Percentiles rank a stretch among this genome's conserved stretches.
Conservation (phyloP, 768 basidiomycete genomes). For the Mycena olivaceomarginata region DNA sequence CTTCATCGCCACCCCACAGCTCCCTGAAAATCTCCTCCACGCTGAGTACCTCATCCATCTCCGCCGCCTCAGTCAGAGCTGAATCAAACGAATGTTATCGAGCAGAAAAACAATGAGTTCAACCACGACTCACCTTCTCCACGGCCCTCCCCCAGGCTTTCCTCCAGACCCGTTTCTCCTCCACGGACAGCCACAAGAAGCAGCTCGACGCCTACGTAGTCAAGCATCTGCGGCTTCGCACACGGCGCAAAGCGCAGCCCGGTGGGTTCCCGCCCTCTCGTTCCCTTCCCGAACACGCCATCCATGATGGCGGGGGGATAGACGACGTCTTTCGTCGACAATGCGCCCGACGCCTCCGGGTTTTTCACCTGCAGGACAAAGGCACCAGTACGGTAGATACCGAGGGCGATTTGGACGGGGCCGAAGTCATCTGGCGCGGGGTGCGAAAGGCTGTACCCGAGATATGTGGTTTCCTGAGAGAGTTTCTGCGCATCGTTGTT, state of each 20-base stretch:
- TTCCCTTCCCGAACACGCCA: constrained; percentile 68
- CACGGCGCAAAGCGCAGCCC: constrained; percentile 73
- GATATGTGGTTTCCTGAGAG: constrained; percentile 69
- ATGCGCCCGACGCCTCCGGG: constrained; percentile 66
- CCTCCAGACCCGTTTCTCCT: constrained; percentile 68
- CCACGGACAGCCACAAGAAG: constrained; percentile 72
- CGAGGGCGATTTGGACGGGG: constrained; percentile 73
- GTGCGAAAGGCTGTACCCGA: constrained; percentile 78
- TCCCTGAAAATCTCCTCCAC: constrained; percentile 41
- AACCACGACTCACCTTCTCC: constrained; percentile 64
- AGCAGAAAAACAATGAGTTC: not conserved
- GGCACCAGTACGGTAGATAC: constrained; percentile 70
- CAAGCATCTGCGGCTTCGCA: constrained; percentile 70
- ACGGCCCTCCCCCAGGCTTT: constrained; percentile 70
- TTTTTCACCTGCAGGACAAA: constrained; percentile 81
- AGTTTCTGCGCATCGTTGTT: constrained; percentile 66
- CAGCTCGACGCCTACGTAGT: constrained; percentile 73
- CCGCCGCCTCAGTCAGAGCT: constrained; percentile 39
- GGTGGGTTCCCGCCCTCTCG: constrained; percentile 64
- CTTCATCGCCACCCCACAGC: constrained; percentile 60
- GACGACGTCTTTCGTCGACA: constrained; percentile 58
- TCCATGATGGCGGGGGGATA: constrained; percentile 69
- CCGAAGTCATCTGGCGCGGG: constrained; percentile 65
- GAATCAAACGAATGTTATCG: not conserved
- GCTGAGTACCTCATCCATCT: constrained; percentile 32